Evolutionary conservation across 257 asterid genomes (phyloP).

Genomic region (Scutellaria barbata): DNA sequence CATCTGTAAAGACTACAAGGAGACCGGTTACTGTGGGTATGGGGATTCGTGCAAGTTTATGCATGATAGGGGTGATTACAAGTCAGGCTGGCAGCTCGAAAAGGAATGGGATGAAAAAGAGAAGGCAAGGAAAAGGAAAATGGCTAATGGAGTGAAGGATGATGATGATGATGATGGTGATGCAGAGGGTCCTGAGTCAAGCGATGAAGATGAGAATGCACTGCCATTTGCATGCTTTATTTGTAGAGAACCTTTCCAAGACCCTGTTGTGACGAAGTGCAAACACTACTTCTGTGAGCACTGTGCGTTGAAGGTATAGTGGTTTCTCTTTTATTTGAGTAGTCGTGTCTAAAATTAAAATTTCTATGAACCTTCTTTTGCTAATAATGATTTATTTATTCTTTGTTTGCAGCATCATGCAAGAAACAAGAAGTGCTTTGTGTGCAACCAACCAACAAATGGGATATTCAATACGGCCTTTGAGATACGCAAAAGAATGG

Average conservation of each 20-base stretch:
- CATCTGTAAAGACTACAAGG: constrained; percentile 92
- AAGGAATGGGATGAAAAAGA: constrained; percentile 92
- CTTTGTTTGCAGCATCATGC: constrained; percentile 82
- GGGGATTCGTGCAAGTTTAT: constrained; percentile 95
- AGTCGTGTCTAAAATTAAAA: neutral
- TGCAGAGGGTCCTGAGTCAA: constrained; percentile 41
- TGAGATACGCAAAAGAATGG: constrained; percentile 78
- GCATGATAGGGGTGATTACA: constrained; percentile 97
- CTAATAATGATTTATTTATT: constrained; percentile 23
- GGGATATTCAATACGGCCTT: constrained; percentile 97
- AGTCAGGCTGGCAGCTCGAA: constrained; percentile 96
- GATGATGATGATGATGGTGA: constrained; percentile 60
- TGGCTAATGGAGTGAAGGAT: constrained; percentile 62
- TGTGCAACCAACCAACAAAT: constrained; percentile 93
- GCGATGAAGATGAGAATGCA: constrained; percentile 78
- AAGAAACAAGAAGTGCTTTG: constrained; percentile 92
- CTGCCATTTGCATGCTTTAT: constrained; percentile 94
- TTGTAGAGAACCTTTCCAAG: constrained; percentile 86
- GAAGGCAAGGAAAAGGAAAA: constrained; percentile 64
- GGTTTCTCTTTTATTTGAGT: constrained; percentile 18
- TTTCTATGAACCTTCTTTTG: neutral
- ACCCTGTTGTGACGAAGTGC: constrained; percentile 90
- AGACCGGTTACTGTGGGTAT: constrained; percentile 96
- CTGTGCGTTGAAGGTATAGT: constrained; percentile 84
- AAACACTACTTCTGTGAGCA: constrained; percentile 98